Evolutionary conservation across 148 eudicot species (phyloP).

Genomic region (Vaccinium macrocarpon): DNA sequence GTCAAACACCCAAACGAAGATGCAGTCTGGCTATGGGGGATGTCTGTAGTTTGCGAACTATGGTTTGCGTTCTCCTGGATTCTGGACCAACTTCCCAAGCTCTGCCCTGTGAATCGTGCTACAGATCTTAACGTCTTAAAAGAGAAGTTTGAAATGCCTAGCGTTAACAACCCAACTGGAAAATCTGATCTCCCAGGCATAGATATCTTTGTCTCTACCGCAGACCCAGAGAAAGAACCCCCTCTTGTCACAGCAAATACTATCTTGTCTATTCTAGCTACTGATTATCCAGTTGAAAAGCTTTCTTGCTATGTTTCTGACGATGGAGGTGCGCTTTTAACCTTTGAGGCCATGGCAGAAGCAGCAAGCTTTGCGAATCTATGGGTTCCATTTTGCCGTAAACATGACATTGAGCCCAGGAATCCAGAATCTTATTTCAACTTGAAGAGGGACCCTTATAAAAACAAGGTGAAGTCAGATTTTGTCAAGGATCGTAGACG

Average conservation of each 20-base stretch:
- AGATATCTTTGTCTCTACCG: conserved; percentile 90
- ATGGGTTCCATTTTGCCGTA: conserved; percentile 96
- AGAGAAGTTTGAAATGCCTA: conserved; percentile 82
- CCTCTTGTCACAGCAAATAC: conserved; percentile 95
- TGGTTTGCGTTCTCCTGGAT: conserved; percentile 98
- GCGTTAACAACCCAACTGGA: conserved; percentile 71
- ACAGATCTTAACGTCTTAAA: conserved; percentile 81
- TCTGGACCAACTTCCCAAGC: conserved; percentile 86
- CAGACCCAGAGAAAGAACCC: conserved; percentile 97
- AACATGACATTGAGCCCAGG: conserved; percentile 83
- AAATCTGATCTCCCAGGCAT: conserved; percentile 90
- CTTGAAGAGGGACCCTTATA: conserved; percentile 82
- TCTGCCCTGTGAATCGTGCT: conserved; percentile 86
- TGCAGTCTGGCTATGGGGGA: conserved; percentile 93
- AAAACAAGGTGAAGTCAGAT: conserved; percentile 67
- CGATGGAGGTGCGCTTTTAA: conserved; percentile 93
- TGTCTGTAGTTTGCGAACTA: conserved; percentile 91
- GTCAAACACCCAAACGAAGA: conserved; percentile 72
- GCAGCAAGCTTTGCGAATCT: conserved; percentile 86
- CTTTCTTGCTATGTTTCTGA: conserved; percentile 93
- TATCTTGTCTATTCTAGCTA: conserved; percentile 77
- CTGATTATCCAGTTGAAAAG: conserved; percentile 92
- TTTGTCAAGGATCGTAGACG: conserved; percentile 93
- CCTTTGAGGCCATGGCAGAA: conserved; percentile 98
- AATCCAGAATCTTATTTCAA: conserved; percentile 83